Conservation (phyloP, 192 early-diverging fungal species). For the Coemansia sp. region DNA sequence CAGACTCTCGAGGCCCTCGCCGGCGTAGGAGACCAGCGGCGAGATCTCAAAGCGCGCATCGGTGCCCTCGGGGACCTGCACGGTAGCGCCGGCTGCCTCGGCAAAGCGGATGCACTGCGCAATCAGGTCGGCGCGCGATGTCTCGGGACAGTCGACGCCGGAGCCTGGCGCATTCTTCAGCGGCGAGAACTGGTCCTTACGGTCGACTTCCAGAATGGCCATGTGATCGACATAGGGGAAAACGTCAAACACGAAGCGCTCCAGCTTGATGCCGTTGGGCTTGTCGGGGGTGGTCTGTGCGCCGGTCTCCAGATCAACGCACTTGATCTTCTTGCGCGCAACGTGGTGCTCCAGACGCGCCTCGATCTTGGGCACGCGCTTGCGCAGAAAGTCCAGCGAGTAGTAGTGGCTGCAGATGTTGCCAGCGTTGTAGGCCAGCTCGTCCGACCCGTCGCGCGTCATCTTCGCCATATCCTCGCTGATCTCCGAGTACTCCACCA, state of each 20-base stretch:
- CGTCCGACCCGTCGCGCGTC: slow-evolving; percentile 58
- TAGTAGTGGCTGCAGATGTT: slow-evolving; percentile 99
- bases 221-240: slow-evolving; percentile 87
- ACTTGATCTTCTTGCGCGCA: slow-evolving; percentile 98
- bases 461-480: slow-evolving; percentile 67
- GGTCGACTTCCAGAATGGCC: slow-evolving; percentile 91
- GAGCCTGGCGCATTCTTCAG: slow-evolving; percentile 95
- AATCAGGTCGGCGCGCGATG: slow-evolving; percentile 85
- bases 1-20: slow-evolving; percentile 87
- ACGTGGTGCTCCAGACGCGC: slow-evolving; percentile 91
- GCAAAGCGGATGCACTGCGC: slow-evolving; percentile 87
- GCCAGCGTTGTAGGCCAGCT: slow-evolving; percentile 85
- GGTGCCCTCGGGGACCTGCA: slow-evolving; percentile 57
- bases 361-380: slow-evolving; percentile 83
- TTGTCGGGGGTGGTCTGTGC: slow-evolving; percentile 68
- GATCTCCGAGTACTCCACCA: slow-evolving; percentile 99
- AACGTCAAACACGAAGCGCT: slow-evolving; percentile 99
- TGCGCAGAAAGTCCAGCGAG: slow-evolving; percentile 81
- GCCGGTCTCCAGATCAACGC: slow-evolving; percentile 77
- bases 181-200: slow-evolving; percentile 95
- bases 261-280: slow-evolving; percentile 97
- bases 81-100: slow-evolving; percentile 78
- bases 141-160: slow-evolving; percentile 90
- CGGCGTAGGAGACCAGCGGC: slow-evolving; percentile 86
- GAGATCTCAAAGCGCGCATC: slow-evolving; percentile 78